These are phyloP conservation scores for Penicillium robsamsonii DNA, from an alignment of 495 filamentous ascomycete species.

Conservation along the genomic window DNA sequence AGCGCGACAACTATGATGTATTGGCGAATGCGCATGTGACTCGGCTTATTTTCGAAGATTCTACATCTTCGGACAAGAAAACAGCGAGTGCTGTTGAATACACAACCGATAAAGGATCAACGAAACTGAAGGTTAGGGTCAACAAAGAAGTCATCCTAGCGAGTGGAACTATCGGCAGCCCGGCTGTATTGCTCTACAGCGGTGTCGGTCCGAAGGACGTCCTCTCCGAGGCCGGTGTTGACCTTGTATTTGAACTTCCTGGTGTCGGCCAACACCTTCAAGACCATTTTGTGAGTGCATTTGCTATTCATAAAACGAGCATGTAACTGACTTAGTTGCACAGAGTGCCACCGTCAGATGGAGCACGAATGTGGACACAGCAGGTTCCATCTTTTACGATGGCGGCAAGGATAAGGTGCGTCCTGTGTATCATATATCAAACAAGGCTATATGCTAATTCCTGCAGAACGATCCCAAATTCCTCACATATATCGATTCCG, in stretches of 20 bases:
- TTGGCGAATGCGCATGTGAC: slow-evolving; percentile 46
- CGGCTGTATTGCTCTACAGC: slow-evolving; percentile 51
- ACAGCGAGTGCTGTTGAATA: slow-evolving; percentile 34
- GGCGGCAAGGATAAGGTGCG: slow-evolving; percentile 28
- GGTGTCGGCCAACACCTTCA: slow-evolving; percentile 52
- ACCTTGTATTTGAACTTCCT: slow-evolving; percentile 44
- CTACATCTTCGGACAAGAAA: slow-evolving; percentile 23
- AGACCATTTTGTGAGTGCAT: slow-evolving; percentile 40
- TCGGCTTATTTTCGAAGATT: slow-evolving; percentile 38
- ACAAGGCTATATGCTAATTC: slow-evolving; percentile 8
- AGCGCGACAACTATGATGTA: slow-evolving; percentile 42
- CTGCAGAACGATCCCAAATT: slow-evolving; percentile 25
- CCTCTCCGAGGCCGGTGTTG: slow-evolving; percentile 36
- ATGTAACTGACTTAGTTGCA: slow-evolving; percentile 5
- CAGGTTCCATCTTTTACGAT: slow-evolving; percentile 31
- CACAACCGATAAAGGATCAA: slow-evolving; percentile 27
- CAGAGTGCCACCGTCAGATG: slow-evolving; percentile 35
- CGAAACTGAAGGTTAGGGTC: slow-evolving; percentile 32
- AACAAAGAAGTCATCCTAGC: slow-evolving; percentile 56
- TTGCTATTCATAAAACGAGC: neutral
- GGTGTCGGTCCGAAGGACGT: slow-evolving; percentile 45
- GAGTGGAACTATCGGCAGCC: slow-evolving; percentile 54
- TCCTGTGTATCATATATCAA: neutral
- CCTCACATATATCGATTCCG: slow-evolving; percentile 33
- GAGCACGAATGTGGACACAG: slow-evolving; percentile 26